phyloP scores from a whole-genome alignment of 176 grass and related monocot species.

The Paspalum notatum region DNA sequence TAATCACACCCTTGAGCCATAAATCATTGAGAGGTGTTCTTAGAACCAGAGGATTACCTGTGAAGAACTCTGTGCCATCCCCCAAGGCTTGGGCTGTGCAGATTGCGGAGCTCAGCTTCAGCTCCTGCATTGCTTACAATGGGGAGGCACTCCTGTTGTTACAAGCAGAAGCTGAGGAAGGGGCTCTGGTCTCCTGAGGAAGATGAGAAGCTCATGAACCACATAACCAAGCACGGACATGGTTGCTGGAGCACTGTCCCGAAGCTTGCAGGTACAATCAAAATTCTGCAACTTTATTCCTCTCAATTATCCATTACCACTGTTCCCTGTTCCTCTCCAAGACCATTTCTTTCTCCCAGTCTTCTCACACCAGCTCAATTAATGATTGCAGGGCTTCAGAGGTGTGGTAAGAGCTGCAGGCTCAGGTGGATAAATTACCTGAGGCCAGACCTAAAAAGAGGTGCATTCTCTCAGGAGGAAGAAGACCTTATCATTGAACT shows the following conservation, averaged over 20 bases:
- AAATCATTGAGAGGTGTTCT: constrained; percentile 25
- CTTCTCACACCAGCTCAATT: constrained; percentile 23
- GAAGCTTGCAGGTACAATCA: constrained; percentile 58
- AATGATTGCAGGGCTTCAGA: constrained; percentile 70
- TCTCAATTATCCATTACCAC: constrained; percentile 22
- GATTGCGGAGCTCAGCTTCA: constrained; percentile 36
- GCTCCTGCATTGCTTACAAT: constrained; percentile 46
- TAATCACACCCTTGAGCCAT: constrained; percentile 31
- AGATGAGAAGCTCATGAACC: constrained; percentile 65
- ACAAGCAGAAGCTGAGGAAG: constrained; percentile 71
- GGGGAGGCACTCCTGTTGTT: constrained; percentile 72
- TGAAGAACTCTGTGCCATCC: constrained; percentile 6
- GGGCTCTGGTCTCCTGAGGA: constrained; percentile 76
- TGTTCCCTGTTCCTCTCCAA: constrained; percentile 9
- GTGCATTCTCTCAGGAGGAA: constrained; percentile 66
- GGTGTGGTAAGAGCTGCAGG: constrained; percentile 98
- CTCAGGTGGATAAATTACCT: constrained; percentile 99
- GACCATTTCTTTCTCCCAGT: constrained; percentile 26
- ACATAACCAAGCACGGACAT: constrained; percentile 59
- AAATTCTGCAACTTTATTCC: constrained; percentile 26
- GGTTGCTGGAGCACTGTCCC: constrained; percentile 73
- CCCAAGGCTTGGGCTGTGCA: constrained; percentile 24
- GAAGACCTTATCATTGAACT: constrained; percentile 63
- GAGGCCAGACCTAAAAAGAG: constrained; percentile 82
- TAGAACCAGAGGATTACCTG: constrained; percentile 22